Base-by-base conservation (phyloP, 768 basidiomycete species). In the Clitopilus passeckerianus region DNA sequence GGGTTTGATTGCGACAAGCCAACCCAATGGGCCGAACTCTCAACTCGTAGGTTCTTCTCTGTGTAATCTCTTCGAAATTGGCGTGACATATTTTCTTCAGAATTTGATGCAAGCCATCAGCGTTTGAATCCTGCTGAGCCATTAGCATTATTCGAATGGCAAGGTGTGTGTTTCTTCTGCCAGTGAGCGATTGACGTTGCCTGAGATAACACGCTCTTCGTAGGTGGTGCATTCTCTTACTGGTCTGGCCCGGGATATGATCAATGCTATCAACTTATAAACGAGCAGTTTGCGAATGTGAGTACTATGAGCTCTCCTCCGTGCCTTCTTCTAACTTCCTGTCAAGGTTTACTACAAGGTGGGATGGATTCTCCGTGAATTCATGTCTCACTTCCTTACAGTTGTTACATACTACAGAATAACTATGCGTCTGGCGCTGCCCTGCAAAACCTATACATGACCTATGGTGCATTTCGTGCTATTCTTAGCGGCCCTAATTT, bases 1-100 rank as follows among this genome's bases (percentile, higher is more conserved):
- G 73, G 75, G 4, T 89, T 88, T 65, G 85, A 89, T 64, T 89
- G 87, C 65, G 82, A 84, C 23, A 76, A 82, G 59, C 86, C 87
- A 9, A 68, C 68, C 3, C 66, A 65, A 8, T 89, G 87, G 87
- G 74, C 65, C 7, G 80, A 75, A 57, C 62, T 75, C 7, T 69
- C 72, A 4, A 74, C 71, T 5, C 67, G 74, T 74, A 53, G 37
- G 73, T 64, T 53, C 3, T 10, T 24, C 34, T 34, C 23, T 34
- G 16, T 56, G 27, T 23, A 24, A 30, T 56, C 23, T 20, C 34
- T n/a, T n/a, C 37, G 37, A 5, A 30, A 30, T 30, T 30, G 14
- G 3, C 5, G 3, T 41, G 14, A 41, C 37, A 14, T 15, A 41
- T 15, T 27, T 12, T 22, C 34, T 3, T 52, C 33, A 74, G 72